Evolutionary conservation across 139 green algal species (phyloP), one percentile per base, ranked within the genome.

Genomic region (Microglena sp.): DNA sequence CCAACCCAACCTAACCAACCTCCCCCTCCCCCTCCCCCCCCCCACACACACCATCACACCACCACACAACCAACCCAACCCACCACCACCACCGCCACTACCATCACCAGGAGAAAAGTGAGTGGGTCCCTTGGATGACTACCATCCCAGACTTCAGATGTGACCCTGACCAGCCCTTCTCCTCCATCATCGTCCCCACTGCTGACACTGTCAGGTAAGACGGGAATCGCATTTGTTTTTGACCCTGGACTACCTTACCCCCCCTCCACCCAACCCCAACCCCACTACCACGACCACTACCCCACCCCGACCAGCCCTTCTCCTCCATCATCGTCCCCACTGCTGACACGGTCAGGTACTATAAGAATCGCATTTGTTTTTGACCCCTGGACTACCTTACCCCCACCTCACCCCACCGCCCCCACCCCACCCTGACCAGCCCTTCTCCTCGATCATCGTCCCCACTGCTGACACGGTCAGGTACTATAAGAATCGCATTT

Each of bases 241-340:
- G n/a, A n/a, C n/a, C n/a, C n/a, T n/a, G n/a, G n/a, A n/a, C n/a
- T n/a, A n/a, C n/a, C n/a, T n/a, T n/a, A n/a, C n/a, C n/a, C n/a
- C n/a, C n/a, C n/a, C n/a, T n/a, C n/a, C n/a, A n/a, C n/a, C n/a
- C n/a, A n/a, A n/a, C n/a, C n/a, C n/a, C n/a, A n/a, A n/a, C n/a
- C n/a, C n/a, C n/a, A n/a, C n/a, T n/a, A n/a, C n/a, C n/a, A n/a
- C n/a, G n/a, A n/a, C n/a, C n/a, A n/a, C n/a, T n/a, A n/a, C n/a
- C n/a, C n/a, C n/a, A 91, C 64, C 82, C 84, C 6, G 80, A 87
- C 66, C 75, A 40, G 66, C 82, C 82, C 0, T 92, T 92, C 55
- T 21, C 67, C 44, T 62, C 86, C 56, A 87, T 92, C 76, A 87
- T 91, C 62, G 84, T 92, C 30, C 86, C 86, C 18, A 92, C 86